phyloP scores from a whole-genome alignment of 2,329 filamentous ascomycete species.

The Colletotrichum sojae region DNA sequence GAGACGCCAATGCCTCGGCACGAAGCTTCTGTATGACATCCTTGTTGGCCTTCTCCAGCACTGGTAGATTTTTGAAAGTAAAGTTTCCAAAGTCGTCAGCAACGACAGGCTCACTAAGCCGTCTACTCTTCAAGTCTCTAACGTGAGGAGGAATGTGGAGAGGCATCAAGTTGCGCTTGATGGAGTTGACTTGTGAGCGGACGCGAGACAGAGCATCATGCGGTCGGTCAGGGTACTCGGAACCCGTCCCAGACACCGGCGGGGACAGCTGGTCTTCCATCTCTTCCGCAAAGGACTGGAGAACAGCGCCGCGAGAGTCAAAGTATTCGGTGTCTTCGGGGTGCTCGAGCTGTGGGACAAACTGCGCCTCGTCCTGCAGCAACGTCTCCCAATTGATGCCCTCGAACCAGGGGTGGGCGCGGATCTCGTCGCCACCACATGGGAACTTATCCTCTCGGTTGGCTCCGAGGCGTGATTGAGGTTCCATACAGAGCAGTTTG shows the following conservation, averaged over 20 bases:
- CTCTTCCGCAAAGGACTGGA: conserved; percentile 94
- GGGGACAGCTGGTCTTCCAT: conserved; percentile 90
- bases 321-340: conserved; percentile 99
- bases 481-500: conserved; percentile 87
- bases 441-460: conserved; percentile 87
- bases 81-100: conserved; percentile 97
- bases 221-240: conserved; percentile 88
- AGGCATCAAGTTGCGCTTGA: conserved; percentile 94
- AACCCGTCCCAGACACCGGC: conserved; percentile 75
- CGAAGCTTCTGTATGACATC: conserved; percentile 97
- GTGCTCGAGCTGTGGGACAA: conserved; percentile 92
- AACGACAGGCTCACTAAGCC: conserved; percentile 90
- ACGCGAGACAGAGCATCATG: conserved; percentile 95
- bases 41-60: conserved; percentile 98
- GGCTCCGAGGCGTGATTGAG: conserved; percentile 84
- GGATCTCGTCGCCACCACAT: conserved; percentile 92
- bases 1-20: conserved; percentile 85
- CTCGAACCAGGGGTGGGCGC: conserved; percentile 89
- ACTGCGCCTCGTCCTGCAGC: conserved; percentile 95
- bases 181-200: conserved; percentile 86
- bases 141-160: conserved; percentile 97
- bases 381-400: conserved; percentile 91
- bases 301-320: conserved; percentile 88
- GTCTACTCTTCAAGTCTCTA: conserved; percentile 87
- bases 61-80: conserved; percentile 96